A percentile compares a stretch with the other conserved stretches of the same genome.
These are phyloP conservation scores for Pestalotiopsis sp. DNA, from an alignment of 2,329 filamentous ascomycete species.

Conservation along the genomic window DNA sequence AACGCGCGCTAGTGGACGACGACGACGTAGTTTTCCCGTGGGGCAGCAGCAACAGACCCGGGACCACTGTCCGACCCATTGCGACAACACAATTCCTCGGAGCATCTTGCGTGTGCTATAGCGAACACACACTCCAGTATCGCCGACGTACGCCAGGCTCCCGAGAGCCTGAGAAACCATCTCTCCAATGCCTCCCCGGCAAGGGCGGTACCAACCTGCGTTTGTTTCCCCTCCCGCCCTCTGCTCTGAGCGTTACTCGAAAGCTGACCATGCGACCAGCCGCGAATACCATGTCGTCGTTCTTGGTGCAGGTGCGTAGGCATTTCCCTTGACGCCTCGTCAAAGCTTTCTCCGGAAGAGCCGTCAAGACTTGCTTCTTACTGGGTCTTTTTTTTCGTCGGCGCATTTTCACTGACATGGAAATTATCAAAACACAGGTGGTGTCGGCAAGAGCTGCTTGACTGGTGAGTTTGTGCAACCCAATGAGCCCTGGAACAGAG, in stretches of 20 bases:
- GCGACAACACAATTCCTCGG: not conserved
- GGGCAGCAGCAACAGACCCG: not conserved
- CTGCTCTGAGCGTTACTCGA: conserved; percentile 16
- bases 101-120: not conserved
- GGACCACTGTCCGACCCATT: not conserved
- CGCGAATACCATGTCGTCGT: conserved; percentile 84
- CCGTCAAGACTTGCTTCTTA: not conserved
- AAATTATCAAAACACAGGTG: conserved; percentile 56
- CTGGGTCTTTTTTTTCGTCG: conserved; percentile 14
- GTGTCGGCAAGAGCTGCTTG: conserved; percentile 90
- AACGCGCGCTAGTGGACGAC: not conserved
- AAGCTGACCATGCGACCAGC: conserved; percentile 43
- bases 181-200: conserved; percentile 29
- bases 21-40: not conserved
- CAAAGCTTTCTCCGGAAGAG: conserved; percentile 9
- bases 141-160: not conserved
- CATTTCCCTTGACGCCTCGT: not conserved
- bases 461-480: conserved; percentile 63
- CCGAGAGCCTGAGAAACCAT: not conserved
- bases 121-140: not conserved
- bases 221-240: conserved; percentile 27
- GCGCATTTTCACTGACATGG: conserved; percentile 19
- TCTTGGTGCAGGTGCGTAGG: conserved; percentile 70
- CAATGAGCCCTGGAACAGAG: not conserved
- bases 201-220: conserved; percentile 31